Evolutionary conservation across 176 grass and related monocot species (phyloP).

Genomic region (Bolboschoenus planiculmis): DNA sequence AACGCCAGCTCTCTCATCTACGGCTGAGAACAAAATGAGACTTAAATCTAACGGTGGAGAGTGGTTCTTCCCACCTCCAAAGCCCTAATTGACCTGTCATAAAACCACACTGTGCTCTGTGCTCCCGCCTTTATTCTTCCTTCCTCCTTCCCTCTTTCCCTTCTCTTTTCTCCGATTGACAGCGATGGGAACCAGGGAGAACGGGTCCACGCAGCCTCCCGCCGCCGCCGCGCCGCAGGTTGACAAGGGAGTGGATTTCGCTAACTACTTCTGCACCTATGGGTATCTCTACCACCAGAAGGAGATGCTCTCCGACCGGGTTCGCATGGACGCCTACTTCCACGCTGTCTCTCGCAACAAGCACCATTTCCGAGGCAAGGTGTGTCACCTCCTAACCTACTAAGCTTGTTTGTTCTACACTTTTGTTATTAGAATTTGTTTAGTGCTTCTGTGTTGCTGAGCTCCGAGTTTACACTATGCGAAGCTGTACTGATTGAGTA

Average conservation of each 20-base stretch:
- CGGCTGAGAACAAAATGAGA: not conserved
- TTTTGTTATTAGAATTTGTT: not conserved
- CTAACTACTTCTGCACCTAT: constrained; percentile 99
- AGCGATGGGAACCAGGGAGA: constrained; percentile 39
- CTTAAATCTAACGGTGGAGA: constrained; percentile 20
- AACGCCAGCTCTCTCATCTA: not conserved
- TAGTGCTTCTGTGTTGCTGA: not conserved
- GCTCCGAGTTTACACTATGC: not conserved
- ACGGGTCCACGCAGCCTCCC: constrained; percentile 27
- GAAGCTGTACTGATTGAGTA: not conserved
- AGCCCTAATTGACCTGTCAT: constrained; percentile 33
- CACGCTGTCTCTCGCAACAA: constrained; percentile 80
- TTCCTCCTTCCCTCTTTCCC: not conserved
- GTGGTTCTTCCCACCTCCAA: not conserved
- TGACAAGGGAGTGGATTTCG: constrained; percentile 92
- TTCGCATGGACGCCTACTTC: constrained; percentile 94
- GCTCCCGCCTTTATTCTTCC: not conserved
- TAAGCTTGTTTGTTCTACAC: not conserved
- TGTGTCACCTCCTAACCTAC: not conserved
- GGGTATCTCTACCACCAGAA: constrained; percentile 92
- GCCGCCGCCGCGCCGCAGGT: constrained; percentile 26
- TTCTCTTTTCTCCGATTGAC: not conserved
- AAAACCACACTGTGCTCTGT: not conserved
- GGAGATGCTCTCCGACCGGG: constrained; percentile 96
- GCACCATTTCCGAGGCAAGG: constrained; percentile 82